Conservation (phyloP, 225 moss, liverwort and hornwort species). For the Sphagnum contortum region DNA sequence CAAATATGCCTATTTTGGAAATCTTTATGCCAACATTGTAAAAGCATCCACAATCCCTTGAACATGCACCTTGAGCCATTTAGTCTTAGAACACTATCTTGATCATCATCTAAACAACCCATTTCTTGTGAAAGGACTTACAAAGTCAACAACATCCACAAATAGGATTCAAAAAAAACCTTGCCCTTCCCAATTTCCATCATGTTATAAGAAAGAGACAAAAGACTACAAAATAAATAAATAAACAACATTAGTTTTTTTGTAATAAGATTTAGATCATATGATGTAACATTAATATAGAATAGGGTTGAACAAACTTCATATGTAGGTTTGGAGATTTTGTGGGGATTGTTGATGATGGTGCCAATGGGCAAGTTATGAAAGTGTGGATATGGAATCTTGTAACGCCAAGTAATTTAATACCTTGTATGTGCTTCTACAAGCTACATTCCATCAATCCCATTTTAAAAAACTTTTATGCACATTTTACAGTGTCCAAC, state of each 20-base stretch:
- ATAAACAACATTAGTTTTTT: too few relatives aligned
- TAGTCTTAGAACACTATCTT: constrained; percentile 45
- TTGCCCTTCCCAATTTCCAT: too few relatives aligned
- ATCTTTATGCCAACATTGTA: too few relatives aligned
- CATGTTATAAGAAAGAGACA: too few relatives aligned
- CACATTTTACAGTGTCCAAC: too few relatives aligned
- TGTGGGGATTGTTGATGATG: constrained; percentile 63
- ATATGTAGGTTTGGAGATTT: constrained; percentile 23
- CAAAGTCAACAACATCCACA: constrained; percentile 5
- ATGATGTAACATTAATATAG: background rate
- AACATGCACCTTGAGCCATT: constrained; percentile 32
- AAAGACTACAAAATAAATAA: too few relatives aligned
- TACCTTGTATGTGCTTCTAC: constrained; percentile 85
- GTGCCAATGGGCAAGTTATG: constrained; percentile 76
- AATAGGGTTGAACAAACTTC: constrained; percentile 29
- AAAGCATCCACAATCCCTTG: background rate
- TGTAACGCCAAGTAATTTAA: constrained; percentile 94
- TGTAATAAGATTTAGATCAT: too few relatives aligned
- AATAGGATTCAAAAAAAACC: too few relatives aligned
- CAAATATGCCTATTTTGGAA: too few relatives aligned
- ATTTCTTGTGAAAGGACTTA: constrained; percentile 88
- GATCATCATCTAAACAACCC: constrained; percentile 70
- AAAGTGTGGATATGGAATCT: constrained; percentile 93
- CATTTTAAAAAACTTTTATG: too few relatives aligned
- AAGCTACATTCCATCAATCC: constrained; percentile 52